Conservation (phyloP, 495 filamentous ascomycete genomes). For the Penicillium silybi region DNA sequence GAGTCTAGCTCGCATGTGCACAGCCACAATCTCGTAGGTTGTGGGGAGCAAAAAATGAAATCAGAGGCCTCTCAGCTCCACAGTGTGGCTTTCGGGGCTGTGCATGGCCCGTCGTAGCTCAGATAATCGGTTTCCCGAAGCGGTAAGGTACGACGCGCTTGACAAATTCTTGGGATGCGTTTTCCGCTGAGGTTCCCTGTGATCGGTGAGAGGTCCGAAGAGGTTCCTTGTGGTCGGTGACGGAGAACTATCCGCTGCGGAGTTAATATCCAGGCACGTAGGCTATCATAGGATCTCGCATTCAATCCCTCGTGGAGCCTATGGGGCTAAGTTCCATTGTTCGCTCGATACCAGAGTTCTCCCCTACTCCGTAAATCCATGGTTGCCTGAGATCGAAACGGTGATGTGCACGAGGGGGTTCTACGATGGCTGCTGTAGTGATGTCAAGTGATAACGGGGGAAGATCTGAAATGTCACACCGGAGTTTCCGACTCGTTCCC, state of each 20-base stretch:
- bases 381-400: neutral
- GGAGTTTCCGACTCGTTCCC: neutral
- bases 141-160: neutral
- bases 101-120: slow-evolving; percentile 5
- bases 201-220: too few species aligned
- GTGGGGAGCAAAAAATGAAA: neutral
- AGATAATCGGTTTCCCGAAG: neutral
- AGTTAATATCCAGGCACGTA: neutral
- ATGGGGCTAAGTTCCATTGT: neutral
- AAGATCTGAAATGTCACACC: neutral
- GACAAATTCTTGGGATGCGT: slow-evolving; percentile 2
- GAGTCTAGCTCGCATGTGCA: neutral
- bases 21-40: slow-evolving; percentile 1
- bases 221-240: neutral
- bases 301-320: neutral
- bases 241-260: slow-evolving; percentile 5
- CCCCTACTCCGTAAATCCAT: neutral
- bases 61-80: neutral
- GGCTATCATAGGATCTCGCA: neutral
- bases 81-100: slow-evolving; percentile 7
- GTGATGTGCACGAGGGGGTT: neutral
- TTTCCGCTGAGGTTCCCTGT: slow-evolving; percentile 1
- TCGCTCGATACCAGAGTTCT: neutral
- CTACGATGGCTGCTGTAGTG: neutral
- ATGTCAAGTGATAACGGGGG: too few species aligned